phyloP scores from a whole-genome alignment of 139 green algal species.

The Pseudopediastrum boryanum region DNA sequence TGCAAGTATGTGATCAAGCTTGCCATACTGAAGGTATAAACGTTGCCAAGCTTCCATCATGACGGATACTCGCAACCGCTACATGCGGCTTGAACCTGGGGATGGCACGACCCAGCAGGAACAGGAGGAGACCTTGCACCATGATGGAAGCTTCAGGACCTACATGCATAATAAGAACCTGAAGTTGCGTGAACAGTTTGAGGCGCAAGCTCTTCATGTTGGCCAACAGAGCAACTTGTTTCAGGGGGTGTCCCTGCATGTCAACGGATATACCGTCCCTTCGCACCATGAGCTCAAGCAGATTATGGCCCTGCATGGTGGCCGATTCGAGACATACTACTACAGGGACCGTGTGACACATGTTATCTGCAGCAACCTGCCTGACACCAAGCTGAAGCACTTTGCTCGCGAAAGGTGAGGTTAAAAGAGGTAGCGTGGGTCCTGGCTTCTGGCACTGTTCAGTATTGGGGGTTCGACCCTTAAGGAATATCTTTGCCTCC shows the following conservation, averaged over 20 bases:
- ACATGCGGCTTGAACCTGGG: no score
- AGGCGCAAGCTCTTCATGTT: constrained; percentile 31
- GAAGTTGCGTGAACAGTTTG: constrained; percentile 76
- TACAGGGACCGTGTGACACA: constrained; percentile 80
- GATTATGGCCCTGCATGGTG: constrained; percentile 92
- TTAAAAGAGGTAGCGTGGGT: neutral
- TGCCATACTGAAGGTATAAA: no score
- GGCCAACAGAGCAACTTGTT: constrained; percentile 68
- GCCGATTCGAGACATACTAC: constrained; percentile 89
- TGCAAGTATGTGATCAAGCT: no score
- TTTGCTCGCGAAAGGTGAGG: constrained; percentile 42
- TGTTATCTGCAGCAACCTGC: constrained; percentile 90
- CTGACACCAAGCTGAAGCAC: constrained; percentile 90
- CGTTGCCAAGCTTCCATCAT: no score
- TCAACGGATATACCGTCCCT: constrained; percentile 86
- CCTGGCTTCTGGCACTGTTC: neutral
- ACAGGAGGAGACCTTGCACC: constrained; percentile 39
- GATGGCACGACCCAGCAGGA: neutral
- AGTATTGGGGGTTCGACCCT: neutral
- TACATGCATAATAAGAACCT: constrained; percentile 71
- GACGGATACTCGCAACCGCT: neutral
- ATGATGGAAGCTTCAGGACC: constrained; percentile 47
- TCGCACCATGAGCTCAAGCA: constrained; percentile 84
- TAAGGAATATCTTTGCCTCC: no score
- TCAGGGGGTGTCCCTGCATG: constrained; percentile 80